Evolutionary conservation across 176 grass and related monocot genomes (phyloP).

Genomic region (Bromus sterilis): DNA sequence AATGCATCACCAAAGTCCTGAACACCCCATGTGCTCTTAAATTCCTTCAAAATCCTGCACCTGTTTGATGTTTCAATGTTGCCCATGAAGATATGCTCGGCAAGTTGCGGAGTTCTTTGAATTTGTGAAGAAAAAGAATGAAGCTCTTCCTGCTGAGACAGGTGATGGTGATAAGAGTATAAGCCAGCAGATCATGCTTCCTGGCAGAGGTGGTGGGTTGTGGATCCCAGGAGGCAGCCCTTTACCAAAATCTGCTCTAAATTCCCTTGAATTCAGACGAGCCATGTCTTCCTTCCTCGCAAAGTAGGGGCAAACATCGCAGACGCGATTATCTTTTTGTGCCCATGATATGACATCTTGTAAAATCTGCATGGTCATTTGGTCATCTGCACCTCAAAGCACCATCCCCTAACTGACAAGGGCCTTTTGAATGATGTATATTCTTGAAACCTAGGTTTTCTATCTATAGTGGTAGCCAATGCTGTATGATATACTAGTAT

Average conservation of each 20-base stretch:
- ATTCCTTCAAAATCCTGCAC: neutral
- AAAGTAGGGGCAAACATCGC: constrained; percentile 26
- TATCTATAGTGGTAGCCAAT: neutral
- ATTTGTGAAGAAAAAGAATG: constrained; percentile 94
- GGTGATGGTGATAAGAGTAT: constrained; percentile 17
- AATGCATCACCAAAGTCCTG: neutral
- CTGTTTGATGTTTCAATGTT: constrained; percentile 17
- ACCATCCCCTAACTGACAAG: neutral
- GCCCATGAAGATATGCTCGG: constrained; percentile 55
- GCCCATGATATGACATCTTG: neutral
- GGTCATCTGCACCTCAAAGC: neutral
- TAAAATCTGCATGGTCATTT: neutral
- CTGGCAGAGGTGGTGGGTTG: constrained; percentile 35
- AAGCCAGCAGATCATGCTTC: constrained; percentile 48
- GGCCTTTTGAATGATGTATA: constrained; percentile 6
- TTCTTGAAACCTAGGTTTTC: neutral
- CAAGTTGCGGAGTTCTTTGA: constrained; percentile 91
- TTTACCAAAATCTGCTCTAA: constrained; percentile 41
- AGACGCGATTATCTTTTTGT: neutral
- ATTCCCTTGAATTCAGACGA: constrained; percentile 49
- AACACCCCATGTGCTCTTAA: constrained; percentile 10
- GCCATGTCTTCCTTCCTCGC: constrained; percentile 53
- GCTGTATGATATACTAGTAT: constrained; percentile 22
- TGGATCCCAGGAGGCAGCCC: constrained; percentile 48
- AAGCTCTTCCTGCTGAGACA: constrained; percentile 22